Evolutionary conservation across 202 grass and related monocot genomes (phyloP).

Genomic region (Setaria italica): DNA sequence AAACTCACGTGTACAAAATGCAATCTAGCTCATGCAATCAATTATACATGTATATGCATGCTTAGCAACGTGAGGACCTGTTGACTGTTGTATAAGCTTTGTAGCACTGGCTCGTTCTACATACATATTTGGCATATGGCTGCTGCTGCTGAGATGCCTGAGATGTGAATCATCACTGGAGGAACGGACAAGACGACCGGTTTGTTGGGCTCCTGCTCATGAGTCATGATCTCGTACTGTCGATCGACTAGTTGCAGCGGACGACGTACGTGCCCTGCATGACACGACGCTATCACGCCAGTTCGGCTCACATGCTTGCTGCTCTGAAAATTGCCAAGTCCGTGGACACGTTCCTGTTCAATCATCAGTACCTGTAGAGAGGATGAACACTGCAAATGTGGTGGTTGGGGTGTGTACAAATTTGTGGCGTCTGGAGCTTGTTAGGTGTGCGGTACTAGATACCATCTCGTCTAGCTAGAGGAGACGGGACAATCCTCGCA

Average conservation of each 20-base stretch:
- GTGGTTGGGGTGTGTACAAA: slow-evolving; percentile 6
- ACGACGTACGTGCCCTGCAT: not conserved
- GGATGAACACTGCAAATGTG: not conserved
- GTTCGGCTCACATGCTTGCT: not conserved
- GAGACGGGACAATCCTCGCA: not conserved
- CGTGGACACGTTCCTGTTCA: not conserved
- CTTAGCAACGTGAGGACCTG: not conserved
- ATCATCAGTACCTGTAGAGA: not conserved
- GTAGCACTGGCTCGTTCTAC: not conserved
- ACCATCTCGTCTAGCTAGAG: not conserved
- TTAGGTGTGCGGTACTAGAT: not conserved
- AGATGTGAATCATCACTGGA: not conserved
- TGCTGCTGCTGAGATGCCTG: not conserved
- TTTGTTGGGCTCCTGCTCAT: no score
- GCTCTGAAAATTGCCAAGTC: not conserved
- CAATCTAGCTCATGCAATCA: not conserved
- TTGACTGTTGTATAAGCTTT: no score
- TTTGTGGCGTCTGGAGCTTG: slow-evolving; percentile 13
- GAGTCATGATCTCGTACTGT: not conserved
- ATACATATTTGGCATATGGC: not conserved
- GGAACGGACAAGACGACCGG: not conserved
- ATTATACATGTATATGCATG: not conserved
- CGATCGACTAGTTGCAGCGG: not conserved
- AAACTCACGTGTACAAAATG: no score
- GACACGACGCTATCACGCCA: slow-evolving; percentile 11